phyloP scores from a whole-genome alignment of 371 early-diverging fungal species.

The Blakeslea trispora region DNA sequence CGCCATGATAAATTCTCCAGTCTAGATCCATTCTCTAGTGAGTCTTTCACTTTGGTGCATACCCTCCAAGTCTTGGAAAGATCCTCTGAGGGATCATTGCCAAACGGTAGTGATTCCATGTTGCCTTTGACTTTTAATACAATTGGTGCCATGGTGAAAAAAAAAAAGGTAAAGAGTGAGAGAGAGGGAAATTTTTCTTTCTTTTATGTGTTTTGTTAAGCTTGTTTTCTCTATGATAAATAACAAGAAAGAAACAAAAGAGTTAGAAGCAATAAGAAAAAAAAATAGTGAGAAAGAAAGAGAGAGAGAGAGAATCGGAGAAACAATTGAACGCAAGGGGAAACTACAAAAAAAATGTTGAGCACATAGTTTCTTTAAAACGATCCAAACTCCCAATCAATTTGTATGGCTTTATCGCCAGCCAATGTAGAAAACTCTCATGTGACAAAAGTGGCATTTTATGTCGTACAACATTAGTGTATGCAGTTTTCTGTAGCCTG shows the following conservation, averaged over 20 bases:
- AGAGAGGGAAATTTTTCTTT: not conserved
- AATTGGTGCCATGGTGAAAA: slow-evolving; percentile 66
- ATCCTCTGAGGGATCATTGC: slow-evolving; percentile 69
- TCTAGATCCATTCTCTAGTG: slow-evolving; percentile 81
- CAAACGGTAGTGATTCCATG: slow-evolving; percentile 64
- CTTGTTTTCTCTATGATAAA: too few relatives aligned
- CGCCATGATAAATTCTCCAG: slow-evolving; percentile 90
- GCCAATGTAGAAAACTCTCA: too few relatives aligned
- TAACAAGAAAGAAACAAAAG: not conserved
- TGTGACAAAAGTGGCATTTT: too few relatives aligned
- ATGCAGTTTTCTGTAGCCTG: too few relatives aligned
- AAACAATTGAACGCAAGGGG: slow-evolving; percentile 2
- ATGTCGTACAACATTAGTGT: too few relatives aligned
- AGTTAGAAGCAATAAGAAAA: slow-evolving; percentile 6
- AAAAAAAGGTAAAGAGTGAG: not conserved
- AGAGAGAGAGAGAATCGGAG: slow-evolving; percentile 1
- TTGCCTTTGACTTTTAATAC: slow-evolving; percentile 75
- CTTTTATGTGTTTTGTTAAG: slow-evolving; percentile 6
- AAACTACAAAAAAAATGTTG: not conserved
- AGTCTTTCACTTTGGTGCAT: slow-evolving; percentile 86
- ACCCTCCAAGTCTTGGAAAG: slow-evolving; percentile 80
- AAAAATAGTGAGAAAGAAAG: slow-evolving; percentile 5
- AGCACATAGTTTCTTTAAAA: too few relatives aligned
- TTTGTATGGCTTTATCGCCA: too few relatives aligned
- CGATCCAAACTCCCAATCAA: too few relatives aligned